Percentiles rank a stretch among this genome's conserved stretches.
phyloP scores from a whole-genome alignment of 768 basidiomycete genomes.

The Xerocomellus chrysenteron region DNA sequence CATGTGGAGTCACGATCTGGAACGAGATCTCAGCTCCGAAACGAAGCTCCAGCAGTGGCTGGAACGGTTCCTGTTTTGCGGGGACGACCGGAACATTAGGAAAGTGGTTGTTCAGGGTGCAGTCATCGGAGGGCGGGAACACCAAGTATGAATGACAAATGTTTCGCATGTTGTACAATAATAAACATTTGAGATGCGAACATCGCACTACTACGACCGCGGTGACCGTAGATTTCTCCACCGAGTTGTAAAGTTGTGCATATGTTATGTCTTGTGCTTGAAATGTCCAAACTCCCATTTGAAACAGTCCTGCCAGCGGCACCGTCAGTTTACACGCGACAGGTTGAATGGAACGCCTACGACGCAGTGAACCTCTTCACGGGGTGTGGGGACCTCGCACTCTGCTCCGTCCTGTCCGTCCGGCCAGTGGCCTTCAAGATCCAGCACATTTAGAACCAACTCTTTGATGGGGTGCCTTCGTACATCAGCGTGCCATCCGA shows the following conservation, averaged over 20 bases:
- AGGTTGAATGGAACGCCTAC: slow-evolving; percentile 35
- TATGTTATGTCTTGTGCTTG: slow-evolving; percentile 23
- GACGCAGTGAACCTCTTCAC: slow-evolving; percentile 62
- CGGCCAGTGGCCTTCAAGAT: slow-evolving; percentile 43
- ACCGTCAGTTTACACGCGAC: not conserved
- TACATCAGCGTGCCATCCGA: slow-evolving; percentile 61
- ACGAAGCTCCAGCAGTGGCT: slow-evolving; percentile 53
- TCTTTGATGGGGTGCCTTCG: slow-evolving; percentile 54
- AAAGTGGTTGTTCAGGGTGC: slow-evolving; percentile 83
- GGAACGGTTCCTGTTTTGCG: slow-evolving; percentile 84
- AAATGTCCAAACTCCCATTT: slow-evolving; percentile 71
- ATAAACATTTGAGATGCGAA: not conserved
- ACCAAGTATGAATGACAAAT: slow-evolving; percentile 12
- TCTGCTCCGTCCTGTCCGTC: slow-evolving; percentile 35
- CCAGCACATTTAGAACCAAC: slow-evolving; percentile 54
- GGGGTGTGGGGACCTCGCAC: slow-evolving; percentile 55
- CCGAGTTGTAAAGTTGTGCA: not conserved
- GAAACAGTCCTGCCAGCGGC: slow-evolving; percentile 61
- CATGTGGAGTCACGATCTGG: slow-evolving; percentile 47
- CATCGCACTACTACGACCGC: slow-evolving; percentile 1
- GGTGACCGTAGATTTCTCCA: not conserved
- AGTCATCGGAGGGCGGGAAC: slow-evolving; percentile 67
- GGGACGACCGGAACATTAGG: slow-evolving; percentile 81
- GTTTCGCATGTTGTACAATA: slow-evolving; percentile 6
- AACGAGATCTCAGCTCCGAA: slow-evolving; percentile 33